A percentile compares a stretch with the other conserved stretches of the same genome.
These are phyloP conservation scores for Herpetomonas tarakana DNA, from an alignment of 208 protist species.

Conservation along the genomic window DNA sequence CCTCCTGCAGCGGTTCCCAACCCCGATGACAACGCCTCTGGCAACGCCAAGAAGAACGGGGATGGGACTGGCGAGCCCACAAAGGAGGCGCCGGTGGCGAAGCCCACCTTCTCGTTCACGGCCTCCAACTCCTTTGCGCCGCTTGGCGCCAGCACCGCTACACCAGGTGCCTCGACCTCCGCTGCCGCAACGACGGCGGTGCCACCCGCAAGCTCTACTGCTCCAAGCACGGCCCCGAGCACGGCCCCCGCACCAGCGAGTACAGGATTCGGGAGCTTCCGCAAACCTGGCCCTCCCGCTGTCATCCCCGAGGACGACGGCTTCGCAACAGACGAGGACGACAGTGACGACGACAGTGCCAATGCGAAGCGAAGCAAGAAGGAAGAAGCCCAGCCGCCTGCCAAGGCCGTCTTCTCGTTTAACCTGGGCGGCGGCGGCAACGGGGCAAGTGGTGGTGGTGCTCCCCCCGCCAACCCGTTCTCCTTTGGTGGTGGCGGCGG, in stretches of 20 bases:
- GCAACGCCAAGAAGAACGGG: constrained; percentile 15
- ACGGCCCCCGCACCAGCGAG: too few relatives aligned
- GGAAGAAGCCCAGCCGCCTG: constrained; percentile 7
- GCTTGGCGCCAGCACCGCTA: constrained; percentile 6
- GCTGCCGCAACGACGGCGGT: constrained; percentile 2
- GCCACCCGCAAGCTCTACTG: constrained; percentile 11
- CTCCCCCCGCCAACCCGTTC: constrained; percentile 33
- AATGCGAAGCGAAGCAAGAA: neutral
- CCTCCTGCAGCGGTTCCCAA: constrained; percentile 49
- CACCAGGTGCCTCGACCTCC: neutral
- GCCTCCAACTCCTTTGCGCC: neutral
- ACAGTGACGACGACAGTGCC: constrained; percentile 23
- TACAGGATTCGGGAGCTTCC: constrained; percentile 11
- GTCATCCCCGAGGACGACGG: constrained; percentile 41
- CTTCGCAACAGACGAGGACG: constrained; percentile 48
- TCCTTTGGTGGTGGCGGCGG: constrained; percentile 20
- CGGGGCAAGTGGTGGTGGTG: too few relatives aligned
- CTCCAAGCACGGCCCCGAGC: constrained; percentile 14
- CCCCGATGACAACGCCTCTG: constrained; percentile 41
- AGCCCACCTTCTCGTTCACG: constrained; percentile 24
- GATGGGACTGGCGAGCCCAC: constrained; percentile 1
- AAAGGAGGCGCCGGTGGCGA: too few relatives aligned
- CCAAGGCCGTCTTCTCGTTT: constrained; percentile 10
- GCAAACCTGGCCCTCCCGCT: constrained; percentile 16
- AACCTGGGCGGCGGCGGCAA: constrained; percentile 3